Evolutionary conservation across 768 basidiomycete genomes (phyloP).

Genomic region (Tephrocybe sp.): DNA sequence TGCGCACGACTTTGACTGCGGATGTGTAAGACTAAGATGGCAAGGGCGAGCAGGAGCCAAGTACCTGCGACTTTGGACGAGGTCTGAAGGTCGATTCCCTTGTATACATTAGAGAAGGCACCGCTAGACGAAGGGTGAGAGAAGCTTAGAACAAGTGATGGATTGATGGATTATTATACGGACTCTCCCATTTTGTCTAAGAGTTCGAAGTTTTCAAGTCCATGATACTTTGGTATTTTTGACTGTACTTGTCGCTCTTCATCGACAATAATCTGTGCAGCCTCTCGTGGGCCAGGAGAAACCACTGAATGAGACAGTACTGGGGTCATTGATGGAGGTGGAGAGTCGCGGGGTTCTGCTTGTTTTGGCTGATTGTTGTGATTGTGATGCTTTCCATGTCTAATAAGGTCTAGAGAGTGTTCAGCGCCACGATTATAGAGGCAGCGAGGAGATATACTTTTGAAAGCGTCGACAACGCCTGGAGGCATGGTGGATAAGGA

Average conservation of each 20-base stretch:
- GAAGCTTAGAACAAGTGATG: conserved; percentile 13
- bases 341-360: conserved; percentile 20
- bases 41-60: conserved; percentile 24
- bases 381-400: conserved; percentile 75
- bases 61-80: conserved; percentile 82
- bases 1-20: conserved; percentile 91
- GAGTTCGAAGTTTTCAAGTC: conserved; percentile 77
- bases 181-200: conserved; percentile 93
- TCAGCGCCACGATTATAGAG: conserved; percentile 14
- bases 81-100: conserved; percentile 75
- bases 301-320: conserved; percentile 19
- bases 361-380: conserved; percentile 31
- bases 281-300: conserved; percentile 35
- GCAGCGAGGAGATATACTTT: conserved; percentile 55
- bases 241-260: conserved; percentile 73
- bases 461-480: conserved; percentile 82
- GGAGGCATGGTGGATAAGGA: conserved; percentile 48
- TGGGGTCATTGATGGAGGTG: conserved; percentile 30
- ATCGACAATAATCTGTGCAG: conserved; percentile 68
- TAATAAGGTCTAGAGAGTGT: conserved; percentile 63
- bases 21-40: conserved; percentile 9
- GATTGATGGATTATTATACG: conserved; percentile 39
- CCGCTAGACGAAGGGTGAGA: conserved; percentile 52
- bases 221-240: conserved; percentile 85
- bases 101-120: conserved; percentile 99